Evolutionary conservation across 306 rosid species (phyloP), one percentile per base, ranked within the genome.

Genomic region (Vigna mungo): DNA sequence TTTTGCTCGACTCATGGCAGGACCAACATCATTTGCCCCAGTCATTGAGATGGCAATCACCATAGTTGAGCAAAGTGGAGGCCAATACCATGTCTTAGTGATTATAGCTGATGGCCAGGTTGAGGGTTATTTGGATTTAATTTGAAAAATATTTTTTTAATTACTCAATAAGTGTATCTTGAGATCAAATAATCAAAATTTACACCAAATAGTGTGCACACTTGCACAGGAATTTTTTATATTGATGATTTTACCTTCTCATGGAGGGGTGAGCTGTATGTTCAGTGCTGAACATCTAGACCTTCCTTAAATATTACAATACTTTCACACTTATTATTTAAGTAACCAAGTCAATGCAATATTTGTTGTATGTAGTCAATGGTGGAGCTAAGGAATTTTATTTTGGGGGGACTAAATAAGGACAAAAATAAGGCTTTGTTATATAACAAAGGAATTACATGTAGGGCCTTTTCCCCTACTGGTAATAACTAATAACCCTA

Each of bases 61-160:
- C 68, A 87, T 91, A 32, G 97, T 95, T 69, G 99, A 95, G 87
- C 93, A 92, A 72, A 95, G 97, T 84, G 90, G 91, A 14, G 97
- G 97, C 70, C 97, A 95, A 37, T 91, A 95, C 88, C 99, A 95
- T 91, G 97, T 92, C 68, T 83, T 95, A 51, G 67, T 95, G 80
- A 92, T 95, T 63, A 87, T 95, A 80, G 99, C 99, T 3, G 99
- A 95, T 83, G 97, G 99, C 17, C 97, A 95, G 97, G 98, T 93
- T 74, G 56, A 72, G 41, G 27, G 70, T 68, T 71, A 36, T 48
- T 46, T 58, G 56, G 54, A 52, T 75, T 30, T 49, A 60, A 47
- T 41, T 68, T 34, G 54, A 74, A 20, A 11, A 23, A 43, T 48
- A 18, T 25, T 21, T 21, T 23, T 34, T 46, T 44, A 64, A 30